These are phyloP conservation scores for Hymenoscyphus albidus DNA, from an alignment of 2,329 filamentous ascomycete species.

Conservation along the genomic window DNA sequence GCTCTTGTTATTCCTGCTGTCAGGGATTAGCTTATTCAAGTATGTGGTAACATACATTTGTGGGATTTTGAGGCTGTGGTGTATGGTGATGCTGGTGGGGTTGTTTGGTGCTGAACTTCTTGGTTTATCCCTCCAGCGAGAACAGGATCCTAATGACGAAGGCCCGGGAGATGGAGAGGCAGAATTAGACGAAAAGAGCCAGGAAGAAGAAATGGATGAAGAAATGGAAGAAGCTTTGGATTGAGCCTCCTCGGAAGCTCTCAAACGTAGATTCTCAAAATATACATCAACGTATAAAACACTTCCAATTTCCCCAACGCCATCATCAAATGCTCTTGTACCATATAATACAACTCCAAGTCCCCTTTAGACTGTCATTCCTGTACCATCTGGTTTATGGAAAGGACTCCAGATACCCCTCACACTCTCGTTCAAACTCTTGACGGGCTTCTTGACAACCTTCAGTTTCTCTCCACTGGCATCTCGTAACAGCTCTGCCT, in stretches of 20 bases:
- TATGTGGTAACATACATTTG: background rate
- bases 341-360: background rate
- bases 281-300: conserved; percentile 7
- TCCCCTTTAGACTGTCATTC: conserved; percentile 30
- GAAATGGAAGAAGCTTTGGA: background rate
- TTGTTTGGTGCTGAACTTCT: background rate
- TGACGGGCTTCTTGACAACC: conserved; percentile 59
- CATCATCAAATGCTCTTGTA: background rate
- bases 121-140: background rate
- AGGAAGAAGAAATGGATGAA: background rate
- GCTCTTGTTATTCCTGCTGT: background rate
- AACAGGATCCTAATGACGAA: background rate
- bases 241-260: background rate
- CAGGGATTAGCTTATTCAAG: background rate
- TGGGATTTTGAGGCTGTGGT: background rate
- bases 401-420: conserved; percentile 70
- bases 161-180: background rate
- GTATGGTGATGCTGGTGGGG: background rate
- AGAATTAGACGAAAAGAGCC: background rate
- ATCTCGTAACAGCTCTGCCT: conserved; percentile 69
- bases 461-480: conserved; percentile 72
- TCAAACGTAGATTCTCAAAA: conserved; percentile 4
- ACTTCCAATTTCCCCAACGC: background rate
- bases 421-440: conserved; percentile 61
- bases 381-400: conserved; percentile 46